Conservation (phyloP, 352 stramenopile species). For the Globisporangium cylindrosporum region DNA sequence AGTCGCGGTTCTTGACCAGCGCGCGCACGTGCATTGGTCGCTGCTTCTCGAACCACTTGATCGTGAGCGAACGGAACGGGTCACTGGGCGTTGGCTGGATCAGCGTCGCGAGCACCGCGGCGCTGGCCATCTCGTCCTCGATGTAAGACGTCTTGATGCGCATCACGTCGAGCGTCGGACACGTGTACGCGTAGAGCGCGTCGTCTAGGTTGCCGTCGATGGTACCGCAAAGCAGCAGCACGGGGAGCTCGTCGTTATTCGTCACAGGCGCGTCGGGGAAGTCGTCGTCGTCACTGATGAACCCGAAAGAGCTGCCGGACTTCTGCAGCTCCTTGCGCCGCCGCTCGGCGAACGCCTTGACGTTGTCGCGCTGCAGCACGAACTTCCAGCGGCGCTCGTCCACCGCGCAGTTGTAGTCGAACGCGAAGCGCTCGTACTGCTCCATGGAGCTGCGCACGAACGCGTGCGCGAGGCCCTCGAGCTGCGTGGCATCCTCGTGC, state of each 20-base stretch:
- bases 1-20: slow-evolving; percentile 49
- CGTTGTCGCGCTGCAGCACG: slow-evolving; percentile 12
- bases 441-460: slow-evolving; percentile 12
- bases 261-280: slow-evolving; percentile 4
- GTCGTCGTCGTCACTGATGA: neutral
- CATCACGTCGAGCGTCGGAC: slow-evolving; percentile 37
- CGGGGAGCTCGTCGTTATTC: slow-evolving; percentile 1
- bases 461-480: slow-evolving; percentile 12
- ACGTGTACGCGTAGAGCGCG: slow-evolving; percentile 52
- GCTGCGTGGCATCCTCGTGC: slow-evolving; percentile 13
- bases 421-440: slow-evolving; percentile 16
- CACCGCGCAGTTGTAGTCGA: slow-evolving; percentile 3
- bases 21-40: slow-evolving; percentile 38
- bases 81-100: slow-evolving; percentile 31
- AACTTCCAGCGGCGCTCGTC: slow-evolving; percentile 18
- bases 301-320: neutral
- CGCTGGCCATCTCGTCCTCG: slow-evolving; percentile 36
- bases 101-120: slow-evolving; percentile 49
- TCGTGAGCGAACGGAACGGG: slow-evolving; percentile 49
- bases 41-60: slow-evolving; percentile 62
- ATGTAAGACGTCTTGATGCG: slow-evolving; percentile 50
- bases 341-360: slow-evolving; percentile 11
- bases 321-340: neutral
- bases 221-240: slow-evolving; percentile 40
- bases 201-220: slow-evolving; percentile 53